Evolutionary conservation across 1,139 yeast species (phyloP).

Genomic region (Hemisphaericaspora lyxosophila): DNA sequence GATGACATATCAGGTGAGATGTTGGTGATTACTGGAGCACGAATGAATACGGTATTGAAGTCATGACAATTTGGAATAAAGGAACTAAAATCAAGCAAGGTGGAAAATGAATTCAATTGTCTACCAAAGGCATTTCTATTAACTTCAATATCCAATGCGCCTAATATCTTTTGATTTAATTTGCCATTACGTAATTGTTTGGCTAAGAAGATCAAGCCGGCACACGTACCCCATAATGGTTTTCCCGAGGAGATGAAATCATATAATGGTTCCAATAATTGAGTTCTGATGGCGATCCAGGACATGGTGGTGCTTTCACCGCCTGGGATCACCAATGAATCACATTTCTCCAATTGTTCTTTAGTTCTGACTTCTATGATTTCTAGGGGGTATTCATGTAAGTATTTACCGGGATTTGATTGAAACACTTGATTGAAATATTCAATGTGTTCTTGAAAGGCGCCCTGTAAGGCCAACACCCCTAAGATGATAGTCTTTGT

Average conservation of each 20-base stretch:
- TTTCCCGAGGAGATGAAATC: conserved; percentile 48
- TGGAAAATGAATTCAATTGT: conserved; percentile 66
- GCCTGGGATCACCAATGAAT: conserved; percentile 72
- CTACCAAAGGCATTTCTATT: conserved; percentile 79
- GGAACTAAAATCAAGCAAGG: conserved; percentile 46
- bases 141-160: conserved; percentile 66
- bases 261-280: conserved; percentile 55
- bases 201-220: conserved; percentile 73
- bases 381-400: conserved; percentile 18
- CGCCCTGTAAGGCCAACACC: conserved; percentile 80
- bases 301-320: conserved; percentile 84
- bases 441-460: conserved; percentile 69
- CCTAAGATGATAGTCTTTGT: conserved; percentile 45
- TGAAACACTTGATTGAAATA: conserved; percentile 45
- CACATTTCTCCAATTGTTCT: conserved; percentile 49
- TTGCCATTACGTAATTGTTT: conserved; percentile 55
- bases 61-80: conserved; percentile 41
- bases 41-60: conserved; percentile 66
- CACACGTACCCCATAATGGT: conserved; percentile 86
- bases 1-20: conserved; percentile 21
- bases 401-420: conserved; percentile 18
- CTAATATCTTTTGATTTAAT: conserved; percentile 59
- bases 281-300: conserved; percentile 65
- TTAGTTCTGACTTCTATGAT: conserved; percentile 55
- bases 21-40: conserved; percentile 71